A percentile compares a stretch with the other conserved stretches of the same genome.
Evolutionary conservation across 257 asterid species (phyloP).

Genomic region (Galeopsis tetrahit): DNA sequence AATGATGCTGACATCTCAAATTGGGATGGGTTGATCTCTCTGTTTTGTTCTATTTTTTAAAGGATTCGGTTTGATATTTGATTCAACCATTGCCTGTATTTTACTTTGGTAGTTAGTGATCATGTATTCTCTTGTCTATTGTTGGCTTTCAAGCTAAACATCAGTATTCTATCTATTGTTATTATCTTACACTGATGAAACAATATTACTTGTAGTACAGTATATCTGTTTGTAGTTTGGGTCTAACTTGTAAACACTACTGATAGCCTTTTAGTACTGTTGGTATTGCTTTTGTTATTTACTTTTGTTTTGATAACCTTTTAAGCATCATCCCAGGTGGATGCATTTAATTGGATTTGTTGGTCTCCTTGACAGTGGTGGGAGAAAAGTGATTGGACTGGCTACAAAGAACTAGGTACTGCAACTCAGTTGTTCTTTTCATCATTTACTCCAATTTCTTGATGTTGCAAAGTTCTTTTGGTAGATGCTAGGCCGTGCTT

Average conservation of each 20-base stretch:
- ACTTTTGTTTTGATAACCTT: slow-evolving; percentile 56
- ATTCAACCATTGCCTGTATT: neutral
- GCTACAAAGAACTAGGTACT: slow-evolving; percentile 98
- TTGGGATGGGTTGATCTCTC: neutral
- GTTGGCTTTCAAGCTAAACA: slow-evolving; percentile 3
- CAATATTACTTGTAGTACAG: neutral
- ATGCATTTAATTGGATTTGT: slow-evolving; percentile 97
- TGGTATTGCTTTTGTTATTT: slow-evolving; percentile 22
- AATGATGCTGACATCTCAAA: neutral
- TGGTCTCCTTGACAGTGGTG: slow-evolving; percentile 99
- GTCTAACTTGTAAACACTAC: neutral
- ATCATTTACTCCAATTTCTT: slow-evolving; percentile 16
- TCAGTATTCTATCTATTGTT: neutral
- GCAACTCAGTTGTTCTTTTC: slow-evolving; percentile 20
- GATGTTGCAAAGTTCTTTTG: neutral
- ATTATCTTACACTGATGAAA: neutral
- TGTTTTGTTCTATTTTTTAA: neutral
- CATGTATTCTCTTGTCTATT: slow-evolving; percentile 6
- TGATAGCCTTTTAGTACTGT: neutral
- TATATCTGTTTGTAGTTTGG: slow-evolving; percentile 18
- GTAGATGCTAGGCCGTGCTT: neutral
- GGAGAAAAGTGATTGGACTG: slow-evolving; percentile 99
- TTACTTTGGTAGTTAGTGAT: neutral
- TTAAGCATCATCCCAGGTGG: slow-evolving; percentile 91
- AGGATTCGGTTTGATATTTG: neutral